phyloP scores from a whole-genome alignment of 345 rosid genomes.

The Arabidopsis suecica region DNA sequence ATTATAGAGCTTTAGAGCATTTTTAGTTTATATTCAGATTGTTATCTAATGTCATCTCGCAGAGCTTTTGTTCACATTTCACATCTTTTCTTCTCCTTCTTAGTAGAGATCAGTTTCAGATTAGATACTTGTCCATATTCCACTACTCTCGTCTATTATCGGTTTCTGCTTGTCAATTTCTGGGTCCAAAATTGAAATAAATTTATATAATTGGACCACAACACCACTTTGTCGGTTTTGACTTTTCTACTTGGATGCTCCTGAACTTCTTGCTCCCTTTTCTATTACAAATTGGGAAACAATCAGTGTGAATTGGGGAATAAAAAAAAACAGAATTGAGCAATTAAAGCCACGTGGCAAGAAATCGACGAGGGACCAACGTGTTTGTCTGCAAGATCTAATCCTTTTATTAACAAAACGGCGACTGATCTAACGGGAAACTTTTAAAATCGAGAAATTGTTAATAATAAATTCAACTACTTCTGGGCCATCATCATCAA shows the following conservation, averaged over 20 bases:
- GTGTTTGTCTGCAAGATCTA: slow-evolving; percentile 42
- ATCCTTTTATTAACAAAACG: slow-evolving; percentile 7
- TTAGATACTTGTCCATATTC: slow-evolving; percentile 18
- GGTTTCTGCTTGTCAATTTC: slow-evolving; percentile 1
- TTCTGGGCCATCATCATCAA: slow-evolving; percentile 30
- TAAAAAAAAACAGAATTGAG: neutral
- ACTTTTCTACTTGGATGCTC: slow-evolving; percentile 17
- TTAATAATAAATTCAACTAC: slow-evolving; percentile 32
- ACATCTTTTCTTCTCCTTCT: neutral
- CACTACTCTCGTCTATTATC: neutral
- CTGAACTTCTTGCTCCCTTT: neutral
- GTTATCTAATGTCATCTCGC: slow-evolving; percentile 18
- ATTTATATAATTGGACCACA: slow-evolving; percentile 31
- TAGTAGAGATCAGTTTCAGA: neutral
- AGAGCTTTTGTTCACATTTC: slow-evolving; percentile 19
- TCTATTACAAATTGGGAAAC: neutral
- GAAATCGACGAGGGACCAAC: slow-evolving; percentile 4
- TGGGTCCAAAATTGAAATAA: neutral
- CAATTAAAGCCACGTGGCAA: slow-evolving; percentile 24
- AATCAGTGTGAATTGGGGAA: neutral
- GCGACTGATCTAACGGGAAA: slow-evolving; percentile 26
- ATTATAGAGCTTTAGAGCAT: slow-evolving; percentile 43
- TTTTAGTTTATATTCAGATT: slow-evolving; percentile 25
- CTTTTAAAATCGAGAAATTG: neutral
- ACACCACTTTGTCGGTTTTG: slow-evolving; percentile 24